A percentile compares a stretch with the other conserved stretches of the same genome.
phyloP scores from a whole-genome alignment of 441 rosid species.

The Pelargonium exstipulatum region DNA sequence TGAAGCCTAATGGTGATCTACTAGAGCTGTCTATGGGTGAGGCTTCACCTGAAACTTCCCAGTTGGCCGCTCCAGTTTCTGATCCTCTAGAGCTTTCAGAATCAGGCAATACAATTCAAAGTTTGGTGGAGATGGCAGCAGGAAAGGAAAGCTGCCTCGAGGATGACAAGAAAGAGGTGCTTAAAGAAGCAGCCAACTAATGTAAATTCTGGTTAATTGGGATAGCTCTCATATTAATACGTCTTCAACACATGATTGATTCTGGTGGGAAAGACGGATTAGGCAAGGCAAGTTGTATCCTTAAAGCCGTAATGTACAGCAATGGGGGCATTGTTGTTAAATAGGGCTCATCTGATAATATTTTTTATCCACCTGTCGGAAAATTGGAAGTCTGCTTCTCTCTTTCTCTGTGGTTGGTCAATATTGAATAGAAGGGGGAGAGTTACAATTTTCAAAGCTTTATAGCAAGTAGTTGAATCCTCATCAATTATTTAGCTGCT shows the following conservation, averaged over 20 bases:
- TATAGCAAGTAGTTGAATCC: not conserved
- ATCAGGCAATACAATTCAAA: slow-evolving; percentile 11
- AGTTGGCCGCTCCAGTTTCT: slow-evolving; percentile 20
- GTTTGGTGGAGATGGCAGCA: slow-evolving; percentile 10
- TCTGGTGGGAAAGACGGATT: slow-evolving; percentile 19
- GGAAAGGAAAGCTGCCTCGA: slow-evolving; percentile 22
- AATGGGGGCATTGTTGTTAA: slow-evolving; percentile 1
- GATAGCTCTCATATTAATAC: slow-evolving; percentile 19
- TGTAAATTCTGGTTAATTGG: slow-evolving; percentile 25
- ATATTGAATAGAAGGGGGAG: not conserved
- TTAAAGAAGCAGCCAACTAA: slow-evolving; percentile 27
- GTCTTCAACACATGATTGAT: slow-evolving; percentile 9
- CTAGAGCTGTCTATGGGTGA: slow-evolving; percentile 31
- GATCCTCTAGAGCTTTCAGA: slow-evolving; percentile 18
- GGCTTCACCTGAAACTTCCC: slow-evolving; percentile 24
- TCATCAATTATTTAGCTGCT: not conserved
- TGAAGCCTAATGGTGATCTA: slow-evolving; percentile 40
- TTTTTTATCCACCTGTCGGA: not conserved
- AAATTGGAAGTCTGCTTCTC: not conserved
- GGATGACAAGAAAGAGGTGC: slow-evolving; percentile 21
- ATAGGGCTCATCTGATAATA: slow-evolving; percentile 2
- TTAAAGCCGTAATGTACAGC: slow-evolving; percentile 6
- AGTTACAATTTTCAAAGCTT: not conserved
- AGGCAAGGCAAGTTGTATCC: not conserved
- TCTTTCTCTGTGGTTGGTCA: not conserved